Evolutionary conservation across 129 eudicot species (phyloP).

Genomic region (Centaurea solstitialis): DNA sequence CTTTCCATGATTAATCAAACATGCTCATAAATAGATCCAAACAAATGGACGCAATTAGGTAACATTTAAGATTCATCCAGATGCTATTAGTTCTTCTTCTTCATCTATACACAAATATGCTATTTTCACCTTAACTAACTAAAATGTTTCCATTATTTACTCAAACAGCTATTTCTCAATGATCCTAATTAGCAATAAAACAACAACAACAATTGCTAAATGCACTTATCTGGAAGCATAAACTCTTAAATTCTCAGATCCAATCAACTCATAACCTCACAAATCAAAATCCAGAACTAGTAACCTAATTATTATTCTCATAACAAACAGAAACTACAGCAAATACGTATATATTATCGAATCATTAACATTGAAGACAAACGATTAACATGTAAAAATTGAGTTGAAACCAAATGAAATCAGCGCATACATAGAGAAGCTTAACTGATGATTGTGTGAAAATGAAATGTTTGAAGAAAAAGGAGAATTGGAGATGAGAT

Average conservation of each 20-base stretch:
- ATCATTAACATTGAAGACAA: not conserved
- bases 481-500: not conserved
- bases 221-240: not conserved
- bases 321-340: too few relatives aligned
- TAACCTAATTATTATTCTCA: not conserved
- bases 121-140: not conserved
- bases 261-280: not conserved
- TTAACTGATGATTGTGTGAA: not conserved
- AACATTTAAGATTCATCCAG: too few relatives aligned
- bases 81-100: too few relatives aligned
- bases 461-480: not conserved
- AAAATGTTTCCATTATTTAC: not conserved
- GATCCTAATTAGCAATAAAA: too few relatives aligned
- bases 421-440: too few relatives aligned
- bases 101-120: too few relatives aligned
- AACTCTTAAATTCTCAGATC: slow-evolving; percentile 8
- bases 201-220: too few relatives aligned
- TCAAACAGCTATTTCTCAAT: too few relatives aligned
- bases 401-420: too few relatives aligned
- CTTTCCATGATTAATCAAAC: not conserved
- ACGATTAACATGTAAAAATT: not conserved
- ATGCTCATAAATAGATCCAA: not conserved
- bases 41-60: too few relatives aligned
- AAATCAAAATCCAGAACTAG: not conserved
- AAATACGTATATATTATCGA: too few relatives aligned